phyloP scores from a whole-genome alignment of 495 filamentous ascomycete genomes.

The Penicillium roqueforti region DNA sequence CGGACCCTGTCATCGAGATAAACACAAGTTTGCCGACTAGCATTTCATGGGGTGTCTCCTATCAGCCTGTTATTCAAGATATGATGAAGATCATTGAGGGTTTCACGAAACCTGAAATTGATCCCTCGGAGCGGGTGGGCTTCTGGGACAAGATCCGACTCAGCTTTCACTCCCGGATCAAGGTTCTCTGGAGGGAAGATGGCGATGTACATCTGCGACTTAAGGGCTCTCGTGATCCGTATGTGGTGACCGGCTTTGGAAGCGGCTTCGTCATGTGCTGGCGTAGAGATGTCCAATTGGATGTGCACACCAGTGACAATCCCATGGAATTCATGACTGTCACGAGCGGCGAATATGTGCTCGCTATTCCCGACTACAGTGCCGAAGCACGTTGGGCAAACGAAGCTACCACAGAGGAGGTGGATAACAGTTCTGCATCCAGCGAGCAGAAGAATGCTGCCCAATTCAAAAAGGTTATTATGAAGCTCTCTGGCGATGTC shows the following conservation, averaged over 20 bases:
- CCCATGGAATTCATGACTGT: conserved; percentile 93
- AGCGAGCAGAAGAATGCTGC: conserved; percentile 67
- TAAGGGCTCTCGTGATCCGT: conserved; percentile 90
- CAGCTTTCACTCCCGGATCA: conserved; percentile 88
- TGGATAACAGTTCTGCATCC: conserved; percentile 59
- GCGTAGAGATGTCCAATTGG: conserved; percentile 87
- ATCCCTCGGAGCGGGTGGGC: conserved; percentile 87
- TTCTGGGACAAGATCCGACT: conserved; percentile 99
- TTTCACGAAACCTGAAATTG: conserved; percentile 91
- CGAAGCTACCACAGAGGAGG: conserved; percentile 51
- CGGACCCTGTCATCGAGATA: conserved; percentile 84
- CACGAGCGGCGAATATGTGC: conserved; percentile 86
- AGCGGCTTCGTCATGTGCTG: conserved; percentile 97
- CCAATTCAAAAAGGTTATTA: conserved; percentile 92
- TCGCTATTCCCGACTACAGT: conserved; percentile 91
- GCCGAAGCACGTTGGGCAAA: conserved; percentile 71
- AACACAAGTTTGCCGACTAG: conserved; percentile 87
- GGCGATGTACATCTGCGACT: conserved; percentile 93
- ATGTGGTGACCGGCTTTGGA: conserved; percentile 85
- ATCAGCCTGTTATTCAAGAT: conserved; percentile 97
- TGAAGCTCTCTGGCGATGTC: conserved; percentile 96
- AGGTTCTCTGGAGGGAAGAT: conserved; percentile 85
- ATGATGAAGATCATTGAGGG: conserved; percentile 99
- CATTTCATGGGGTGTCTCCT: conserved; percentile 95
- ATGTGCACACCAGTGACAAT: conserved; percentile 74